Evolutionary conservation across 169 alveolate genomes (phyloP).

Genomic region (Eimeria praecox): DNA sequence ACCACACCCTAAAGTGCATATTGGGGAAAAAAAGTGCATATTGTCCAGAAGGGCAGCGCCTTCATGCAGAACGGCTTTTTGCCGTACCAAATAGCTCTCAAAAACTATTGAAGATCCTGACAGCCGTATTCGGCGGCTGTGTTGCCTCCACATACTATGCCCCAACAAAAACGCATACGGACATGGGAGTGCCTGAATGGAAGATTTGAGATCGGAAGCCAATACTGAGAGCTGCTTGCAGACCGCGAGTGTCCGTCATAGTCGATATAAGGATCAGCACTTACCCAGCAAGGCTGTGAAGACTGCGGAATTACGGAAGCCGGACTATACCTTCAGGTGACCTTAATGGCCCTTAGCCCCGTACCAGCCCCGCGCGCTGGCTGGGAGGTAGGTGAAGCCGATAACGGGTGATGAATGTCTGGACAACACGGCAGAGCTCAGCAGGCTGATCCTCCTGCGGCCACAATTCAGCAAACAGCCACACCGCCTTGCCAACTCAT

Average conservation of each 20-base stretch:
- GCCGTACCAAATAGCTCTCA: conserved; percentile 49
- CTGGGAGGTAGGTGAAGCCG: conserved; percentile 76
- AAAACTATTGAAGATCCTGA: background rate
- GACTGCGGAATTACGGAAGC: conserved; percentile 29
- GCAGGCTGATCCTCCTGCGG: conserved; percentile 82
- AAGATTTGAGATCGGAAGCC: background rate
- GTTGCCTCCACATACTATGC: background rate
- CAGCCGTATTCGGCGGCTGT: conserved; percentile 7
- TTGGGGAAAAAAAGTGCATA: background rate
- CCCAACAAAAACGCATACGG: background rate
- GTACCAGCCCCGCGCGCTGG: conserved; percentile 74
- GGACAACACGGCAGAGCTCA: conserved; percentile 75
- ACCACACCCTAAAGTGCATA: conserved; percentile 2
- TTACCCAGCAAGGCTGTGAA: background rate
- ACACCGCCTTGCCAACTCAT: background rate
- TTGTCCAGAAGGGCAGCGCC: conserved; percentile 21
- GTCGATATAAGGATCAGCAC: background rate
- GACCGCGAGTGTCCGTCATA: background rate
- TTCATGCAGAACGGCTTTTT: conserved; percentile 27
- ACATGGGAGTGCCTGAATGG: background rate
- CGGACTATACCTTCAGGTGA: background rate
- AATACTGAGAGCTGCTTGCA: conserved; percentile 8
- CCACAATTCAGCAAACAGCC: background rate
- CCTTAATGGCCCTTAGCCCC: background rate
- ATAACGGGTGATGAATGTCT: conserved; percentile 70